Percentiles rank a stretch among this genome's conserved stretches.
These are phyloP conservation scores for Zoysia pacifica DNA, from an alignment of 176 grass and related monocot genomes.

Conservation along the genomic window DNA sequence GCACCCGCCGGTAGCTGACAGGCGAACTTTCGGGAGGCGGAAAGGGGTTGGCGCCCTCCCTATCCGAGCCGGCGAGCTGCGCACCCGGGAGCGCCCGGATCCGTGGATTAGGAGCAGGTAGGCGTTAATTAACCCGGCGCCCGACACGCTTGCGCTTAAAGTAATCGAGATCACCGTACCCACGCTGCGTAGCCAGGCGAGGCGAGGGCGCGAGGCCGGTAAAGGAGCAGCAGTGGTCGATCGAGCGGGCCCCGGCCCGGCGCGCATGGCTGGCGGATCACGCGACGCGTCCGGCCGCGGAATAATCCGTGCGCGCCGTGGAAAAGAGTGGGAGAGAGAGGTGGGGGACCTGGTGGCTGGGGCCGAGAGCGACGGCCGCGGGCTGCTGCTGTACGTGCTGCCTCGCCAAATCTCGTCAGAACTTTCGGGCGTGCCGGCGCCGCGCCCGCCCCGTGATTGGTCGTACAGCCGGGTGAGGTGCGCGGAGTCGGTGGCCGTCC, in stretches of 20 bases:
- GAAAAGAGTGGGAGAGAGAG: neutral
- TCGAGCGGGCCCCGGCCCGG: slow-evolving; percentile 26
- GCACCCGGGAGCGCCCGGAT: slow-evolving; percentile 17
- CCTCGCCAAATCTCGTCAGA: slow-evolving; percentile 8
- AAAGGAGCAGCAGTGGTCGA: neutral
- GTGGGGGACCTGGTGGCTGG: neutral
- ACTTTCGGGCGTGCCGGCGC: slow-evolving; percentile 10
- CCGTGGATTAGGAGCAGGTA: neutral
- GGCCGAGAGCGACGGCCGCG: neutral
- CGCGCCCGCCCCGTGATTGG: neutral
- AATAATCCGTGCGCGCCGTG: slow-evolving; percentile 40
- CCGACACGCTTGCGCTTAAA: slow-evolving; percentile 44
- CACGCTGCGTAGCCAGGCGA: neutral
- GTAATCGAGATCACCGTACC: slow-evolving; percentile 14
- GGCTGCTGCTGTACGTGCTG: neutral
- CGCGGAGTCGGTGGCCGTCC: slow-evolving; percentile 5
- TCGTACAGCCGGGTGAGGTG: neutral
- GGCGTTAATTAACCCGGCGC: neutral
- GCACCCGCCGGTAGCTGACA: slow-evolving; percentile 20
- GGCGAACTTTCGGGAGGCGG: slow-evolving; percentile 10
- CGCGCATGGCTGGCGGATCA: slow-evolving; percentile 36
- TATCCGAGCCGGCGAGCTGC: neutral
- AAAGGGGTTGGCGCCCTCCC: neutral
- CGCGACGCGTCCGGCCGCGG: slow-evolving; percentile 36
- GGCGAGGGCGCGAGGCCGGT: neutral